Conservation (phyloP, 306 rosid genomes). For the Castanospermum australe region DNA sequence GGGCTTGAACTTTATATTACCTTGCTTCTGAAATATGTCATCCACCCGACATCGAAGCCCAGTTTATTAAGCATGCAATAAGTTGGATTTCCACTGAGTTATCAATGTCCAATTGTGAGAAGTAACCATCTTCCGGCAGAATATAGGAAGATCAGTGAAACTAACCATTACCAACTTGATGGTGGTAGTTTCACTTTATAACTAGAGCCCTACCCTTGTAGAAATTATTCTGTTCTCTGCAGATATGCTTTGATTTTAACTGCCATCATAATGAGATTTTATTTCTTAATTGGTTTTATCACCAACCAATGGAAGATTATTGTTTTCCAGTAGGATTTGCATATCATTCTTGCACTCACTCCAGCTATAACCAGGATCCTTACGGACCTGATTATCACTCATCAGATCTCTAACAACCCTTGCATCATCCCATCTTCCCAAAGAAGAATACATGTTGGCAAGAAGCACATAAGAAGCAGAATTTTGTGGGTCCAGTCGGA, state of each 20-base stretch:
- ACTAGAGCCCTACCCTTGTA: not conserved
- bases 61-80: not conserved
- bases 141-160: not conserved
- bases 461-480: constrained; percentile 73
- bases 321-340: constrained; percentile 19
- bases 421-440: constrained; percentile 89
- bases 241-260: not conserved
- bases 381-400: constrained; percentile 53
- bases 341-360: constrained; percentile 42
- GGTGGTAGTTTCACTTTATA: constrained; percentile 1
- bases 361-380: constrained; percentile 80
- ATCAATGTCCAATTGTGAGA: not conserved
- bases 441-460: constrained; percentile 70
- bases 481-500: constrained; percentile 55
- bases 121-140: not conserved
- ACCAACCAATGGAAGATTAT: constrained; percentile 7
- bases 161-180: not conserved
- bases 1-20: not conserved
- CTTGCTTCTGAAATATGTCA: not conserved
- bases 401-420: constrained; percentile 61
- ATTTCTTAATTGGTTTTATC: not conserved
- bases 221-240: not conserved
- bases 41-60: not conserved
- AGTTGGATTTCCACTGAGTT: not conserved
- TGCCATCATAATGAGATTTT: not conserved